Percentiles rank a stretch among this genome's conserved stretches.
These are phyloP conservation scores for Lyophyllum shimeji DNA, from an alignment of 768 basidiomycete genomes.

Conservation along the genomic window DNA sequence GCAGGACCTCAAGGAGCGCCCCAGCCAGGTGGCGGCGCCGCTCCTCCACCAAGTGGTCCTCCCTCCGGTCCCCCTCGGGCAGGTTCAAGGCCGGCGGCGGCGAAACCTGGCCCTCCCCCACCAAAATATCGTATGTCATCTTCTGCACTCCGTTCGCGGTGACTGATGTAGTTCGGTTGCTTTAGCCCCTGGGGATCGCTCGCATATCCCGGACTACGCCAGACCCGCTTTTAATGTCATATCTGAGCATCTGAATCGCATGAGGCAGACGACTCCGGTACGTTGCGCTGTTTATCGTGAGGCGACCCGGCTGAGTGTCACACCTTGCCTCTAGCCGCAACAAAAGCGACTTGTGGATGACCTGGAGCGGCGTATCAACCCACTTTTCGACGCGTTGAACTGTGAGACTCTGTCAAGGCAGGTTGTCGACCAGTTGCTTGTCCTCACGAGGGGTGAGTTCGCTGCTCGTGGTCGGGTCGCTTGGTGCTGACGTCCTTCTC, in stretches of 20 bases:
- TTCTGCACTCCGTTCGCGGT: neutral
- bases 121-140: slow-evolving; percentile 46
- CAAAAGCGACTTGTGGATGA: slow-evolving; percentile 87
- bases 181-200: slow-evolving; percentile 84
- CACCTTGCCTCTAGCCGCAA: slow-evolving; percentile 51
- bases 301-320: slow-evolving; percentile 6
- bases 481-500: slow-evolving; percentile 5
- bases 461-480: neutral
- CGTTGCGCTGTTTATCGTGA: slow-evolving; percentile 25
- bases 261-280: slow-evolving; percentile 79
- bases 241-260: slow-evolving; percentile 55
- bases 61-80: slow-evolving; percentile 18
- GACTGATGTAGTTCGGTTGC: slow-evolving; percentile 9
- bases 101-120: slow-evolving; percentile 30
- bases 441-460: slow-evolving; percentile 67
- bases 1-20: slow-evolving; percentile 20
- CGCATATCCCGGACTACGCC: slow-evolving; percentile 80
- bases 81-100: slow-evolving; percentile 20
- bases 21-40: slow-evolving; percentile 6
- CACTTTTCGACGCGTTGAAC: slow-evolving; percentile 90
- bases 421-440: slow-evolving; percentile 70
- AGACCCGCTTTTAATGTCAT: slow-evolving; percentile 68
- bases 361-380: slow-evolving; percentile 81
- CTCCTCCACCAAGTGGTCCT: slow-evolving; percentile 35
- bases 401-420: slow-evolving; percentile 74